phyloP scores from a whole-genome alignment of 2,329 filamentous ascomycete genomes.

The Aspergillus texensis region DNA sequence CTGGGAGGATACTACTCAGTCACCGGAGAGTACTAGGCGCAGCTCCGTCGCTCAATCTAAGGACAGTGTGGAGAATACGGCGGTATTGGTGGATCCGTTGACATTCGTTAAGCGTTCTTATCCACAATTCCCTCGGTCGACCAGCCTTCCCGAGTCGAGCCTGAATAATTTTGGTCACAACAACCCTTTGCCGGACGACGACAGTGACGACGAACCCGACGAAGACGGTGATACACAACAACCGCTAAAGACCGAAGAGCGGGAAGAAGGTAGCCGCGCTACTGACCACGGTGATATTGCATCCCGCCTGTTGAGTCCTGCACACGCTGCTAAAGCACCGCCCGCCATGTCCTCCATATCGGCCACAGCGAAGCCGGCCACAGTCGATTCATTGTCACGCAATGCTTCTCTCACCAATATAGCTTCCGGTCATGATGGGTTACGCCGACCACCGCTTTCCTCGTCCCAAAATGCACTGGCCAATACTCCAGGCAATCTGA shows the following conservation, averaged over 20 bases:
- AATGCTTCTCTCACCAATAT: slow-evolving; percentile 41
- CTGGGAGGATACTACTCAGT: slow-evolving; percentile 53
- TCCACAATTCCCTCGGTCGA: slow-evolving; percentile 41
- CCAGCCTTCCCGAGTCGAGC: slow-evolving; percentile 42
- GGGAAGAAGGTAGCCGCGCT: slow-evolving; percentile 21
- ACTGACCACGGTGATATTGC: slow-evolving; percentile 42
- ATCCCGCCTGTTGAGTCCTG: slow-evolving; percentile 40
- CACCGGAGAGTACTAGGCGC: slow-evolving; percentile 50
- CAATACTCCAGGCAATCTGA: slow-evolving; percentile 32
- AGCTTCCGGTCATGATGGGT: slow-evolving; percentile 34
- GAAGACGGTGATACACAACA: slow-evolving; percentile 16
- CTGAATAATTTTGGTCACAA: slow-evolving; percentile 35
- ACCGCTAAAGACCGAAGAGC: slow-evolving; percentile 22
- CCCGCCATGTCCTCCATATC: slow-evolving; percentile 54
- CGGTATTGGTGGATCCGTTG: slow-evolving; percentile 42
- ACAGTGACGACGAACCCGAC: slow-evolving; percentile 25
- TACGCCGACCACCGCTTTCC: slow-evolving; percentile 35
- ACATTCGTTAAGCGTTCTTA: slow-evolving; percentile 46
- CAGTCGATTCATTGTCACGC: slow-evolving; percentile 38
- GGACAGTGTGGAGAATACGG: slow-evolving; percentile 37
- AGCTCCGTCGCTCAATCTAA: slow-evolving; percentile 45
- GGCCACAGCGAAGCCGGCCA: slow-evolving; percentile 44
- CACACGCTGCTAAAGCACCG: slow-evolving; percentile 47
- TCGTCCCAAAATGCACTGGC: slow-evolving; percentile 31
- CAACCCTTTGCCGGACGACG: slow-evolving; percentile 21